Evolutionary conservation across 176 grass and related monocot genomes (phyloP).

Genomic region (Oryza glumipatula): DNA sequence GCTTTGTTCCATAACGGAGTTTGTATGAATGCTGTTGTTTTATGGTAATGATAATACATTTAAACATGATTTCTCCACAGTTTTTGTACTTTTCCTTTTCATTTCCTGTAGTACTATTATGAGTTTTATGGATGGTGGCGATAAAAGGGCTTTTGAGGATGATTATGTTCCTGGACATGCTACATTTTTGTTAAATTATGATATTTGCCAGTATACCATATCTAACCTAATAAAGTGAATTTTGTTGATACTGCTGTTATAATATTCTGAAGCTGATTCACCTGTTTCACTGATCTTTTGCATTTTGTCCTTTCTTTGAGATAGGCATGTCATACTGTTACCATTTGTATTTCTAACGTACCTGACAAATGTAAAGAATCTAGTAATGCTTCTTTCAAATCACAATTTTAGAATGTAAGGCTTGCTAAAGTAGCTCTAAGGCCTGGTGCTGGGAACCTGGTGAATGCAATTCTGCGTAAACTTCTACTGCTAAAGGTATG

Average conservation of each 20-base stretch:
- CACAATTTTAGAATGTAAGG: constrained; percentile 80
- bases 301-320: constrained; percentile 3
- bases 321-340: constrained; percentile 21
- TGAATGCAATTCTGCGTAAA: constrained; percentile 89
- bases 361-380: background rate
- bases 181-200: background rate
- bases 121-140: background rate
- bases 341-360: background rate
- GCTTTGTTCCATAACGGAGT: constrained; percentile 10
- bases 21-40: background rate
- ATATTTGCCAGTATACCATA: background rate
- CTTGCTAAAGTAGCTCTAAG: constrained; percentile 93
- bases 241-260: constrained; percentile 21
- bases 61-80: background rate
- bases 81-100: background rate
- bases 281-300: background rate
- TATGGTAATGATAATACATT: background rate
- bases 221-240: background rate
- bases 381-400: constrained; percentile 27
- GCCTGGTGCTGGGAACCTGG: constrained; percentile 90
- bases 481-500: constrained; percentile 76
- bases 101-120: background rate
- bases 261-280: constrained; percentile 14
- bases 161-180: constrained; percentile 6
- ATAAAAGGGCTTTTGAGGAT: constrained; percentile 19